Percentiles rank a stretch among this genome's conserved stretches.
phyloP scores from a whole-genome alignment of 805 yeast species.

The Starmera quercuum region DNA sequence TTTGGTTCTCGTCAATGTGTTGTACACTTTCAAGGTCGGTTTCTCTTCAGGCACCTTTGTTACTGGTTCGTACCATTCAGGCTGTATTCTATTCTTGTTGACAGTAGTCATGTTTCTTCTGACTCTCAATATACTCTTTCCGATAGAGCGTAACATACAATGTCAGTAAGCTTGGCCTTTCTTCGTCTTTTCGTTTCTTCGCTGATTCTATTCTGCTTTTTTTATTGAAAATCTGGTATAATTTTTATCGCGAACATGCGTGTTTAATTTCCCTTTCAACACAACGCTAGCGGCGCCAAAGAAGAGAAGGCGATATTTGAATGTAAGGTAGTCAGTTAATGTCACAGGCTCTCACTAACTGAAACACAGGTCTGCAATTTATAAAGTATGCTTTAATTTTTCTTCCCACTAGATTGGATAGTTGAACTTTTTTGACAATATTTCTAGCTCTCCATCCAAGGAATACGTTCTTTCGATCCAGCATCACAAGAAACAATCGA shows the following conservation, averaged over 20 bases:
- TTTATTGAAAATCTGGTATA: too few relatives aligned
- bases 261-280: too few relatives aligned
- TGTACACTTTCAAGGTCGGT: slow-evolving; percentile 59
- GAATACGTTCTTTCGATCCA: slow-evolving; percentile 88
- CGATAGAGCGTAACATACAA: not conserved
- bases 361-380: slow-evolving; percentile 14
- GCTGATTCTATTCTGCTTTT: too few relatives aligned
- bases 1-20: slow-evolving; percentile 77
- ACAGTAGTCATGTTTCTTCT: slow-evolving; percentile 19
- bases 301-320: too few relatives aligned
- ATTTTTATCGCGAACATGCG: too few relatives aligned
- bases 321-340: too few relatives aligned
- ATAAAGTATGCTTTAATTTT: slow-evolving; percentile 12
- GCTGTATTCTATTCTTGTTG: slow-evolving; percentile 33
- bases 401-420: too few relatives aligned
- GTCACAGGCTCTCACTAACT: not conserved
- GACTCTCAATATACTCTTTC: too few relatives aligned
- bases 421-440: not conserved
- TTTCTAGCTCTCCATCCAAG: slow-evolving; percentile 63
- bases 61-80: slow-evolving; percentile 42
- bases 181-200: too few relatives aligned
- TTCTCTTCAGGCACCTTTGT: slow-evolving; percentile 9
- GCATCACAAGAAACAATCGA: slow-evolving; percentile 77
- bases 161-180: too few relatives aligned
- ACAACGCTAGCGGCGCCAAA: too few relatives aligned